These are phyloP conservation scores for Parietaria judaica DNA, from an alignment of 306 rosid species.

Conservation along the genomic window DNA sequence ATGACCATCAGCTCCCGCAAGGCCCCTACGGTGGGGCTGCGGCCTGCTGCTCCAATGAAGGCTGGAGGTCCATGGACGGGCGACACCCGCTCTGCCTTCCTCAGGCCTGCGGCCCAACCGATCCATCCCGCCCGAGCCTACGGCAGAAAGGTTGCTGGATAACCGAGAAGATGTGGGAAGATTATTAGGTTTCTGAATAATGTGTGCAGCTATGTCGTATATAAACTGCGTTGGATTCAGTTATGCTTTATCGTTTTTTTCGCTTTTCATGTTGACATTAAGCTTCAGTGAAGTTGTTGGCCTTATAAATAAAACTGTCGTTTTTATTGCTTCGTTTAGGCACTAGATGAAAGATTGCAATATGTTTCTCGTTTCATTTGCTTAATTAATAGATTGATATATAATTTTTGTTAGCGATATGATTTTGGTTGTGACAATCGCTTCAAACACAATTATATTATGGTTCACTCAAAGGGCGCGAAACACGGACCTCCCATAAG, in stretches of 20 bases:
- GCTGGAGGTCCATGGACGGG: constrained; percentile 79
- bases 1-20: constrained; percentile 51
- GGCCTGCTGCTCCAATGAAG: constrained; percentile 55
- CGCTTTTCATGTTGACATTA: not conserved
- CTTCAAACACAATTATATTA: no score
- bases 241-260: constrained; percentile 1
- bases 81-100: constrained; percentile 51
- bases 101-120: constrained; percentile 46
- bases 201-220: constrained; percentile 3
- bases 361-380: no score
- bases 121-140: constrained; percentile 50
- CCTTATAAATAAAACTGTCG: no score
- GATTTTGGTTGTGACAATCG: no score
- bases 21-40: constrained; percentile 39
- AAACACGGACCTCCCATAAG: no score
- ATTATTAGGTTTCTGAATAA: not conserved
- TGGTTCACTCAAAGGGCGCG: no score
- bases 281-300: no score
- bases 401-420: no score
- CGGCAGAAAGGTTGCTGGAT: constrained; percentile 71
- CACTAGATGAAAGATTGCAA: no score
- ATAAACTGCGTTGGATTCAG: not conserved
- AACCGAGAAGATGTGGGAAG: not conserved
- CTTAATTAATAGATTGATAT: no score
- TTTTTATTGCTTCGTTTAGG: no score